These are phyloP conservation scores for Lunasporangiospora selenospora DNA, from an alignment of 192 early-diverging fungal genomes.

Conservation along the genomic window DNA sequence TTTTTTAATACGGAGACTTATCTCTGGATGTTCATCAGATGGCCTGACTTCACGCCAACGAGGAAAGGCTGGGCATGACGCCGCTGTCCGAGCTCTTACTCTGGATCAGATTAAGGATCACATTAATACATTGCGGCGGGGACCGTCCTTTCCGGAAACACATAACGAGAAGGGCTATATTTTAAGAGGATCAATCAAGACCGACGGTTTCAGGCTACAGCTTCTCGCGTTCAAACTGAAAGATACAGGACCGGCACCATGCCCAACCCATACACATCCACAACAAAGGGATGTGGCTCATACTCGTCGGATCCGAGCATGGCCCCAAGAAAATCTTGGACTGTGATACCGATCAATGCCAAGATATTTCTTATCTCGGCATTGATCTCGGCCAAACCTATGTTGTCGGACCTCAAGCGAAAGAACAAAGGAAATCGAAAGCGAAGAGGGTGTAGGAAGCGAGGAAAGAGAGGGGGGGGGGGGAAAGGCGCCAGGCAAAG, in stretches of 20 bases:
- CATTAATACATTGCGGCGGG: background rate
- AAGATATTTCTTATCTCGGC: background rate
- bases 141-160: background rate
- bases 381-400: slow-evolving; percentile 7
- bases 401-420: slow-evolving; percentile 6
- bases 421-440: background rate
- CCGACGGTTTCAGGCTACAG: background rate
- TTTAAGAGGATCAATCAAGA: slow-evolving; percentile 1
- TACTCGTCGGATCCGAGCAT: no score
- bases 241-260: background rate
- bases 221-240: slow-evolving; percentile 2
- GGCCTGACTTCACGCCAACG: no score
- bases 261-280: background rate
- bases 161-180: background rate
- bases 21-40: no score
- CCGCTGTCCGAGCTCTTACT: background rate
- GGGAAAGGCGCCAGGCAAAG: no score
- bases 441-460: no score
- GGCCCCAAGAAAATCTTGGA: no score
- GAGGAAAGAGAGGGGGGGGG: no score
- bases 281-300: background rate
- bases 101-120: background rate
- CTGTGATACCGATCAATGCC: no score
- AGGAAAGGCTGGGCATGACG: no score
- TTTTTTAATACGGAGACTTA: no score